Evolutionary conservation across 1,284 basidiomycete species (phyloP).

Genomic region (Tetrapyrgos nigripes): DNA sequence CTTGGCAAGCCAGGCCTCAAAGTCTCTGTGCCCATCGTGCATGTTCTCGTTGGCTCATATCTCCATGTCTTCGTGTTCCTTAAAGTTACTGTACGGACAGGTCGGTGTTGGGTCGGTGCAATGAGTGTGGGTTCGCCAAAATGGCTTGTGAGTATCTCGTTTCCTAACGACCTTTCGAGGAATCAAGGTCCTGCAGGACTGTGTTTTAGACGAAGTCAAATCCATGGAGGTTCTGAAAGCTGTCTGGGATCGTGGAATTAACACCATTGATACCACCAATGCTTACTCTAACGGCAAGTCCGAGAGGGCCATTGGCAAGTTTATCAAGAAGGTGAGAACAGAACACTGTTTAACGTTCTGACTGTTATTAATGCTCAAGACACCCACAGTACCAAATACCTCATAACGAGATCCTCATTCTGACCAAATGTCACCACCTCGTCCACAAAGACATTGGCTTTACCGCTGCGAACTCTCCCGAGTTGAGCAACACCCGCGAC

Average conservation of each 20-base stretch:
- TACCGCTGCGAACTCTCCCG: background rate
- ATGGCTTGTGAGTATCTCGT: conserved; percentile 20
- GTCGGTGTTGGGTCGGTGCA: conserved; percentile 17
- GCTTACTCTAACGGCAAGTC: conserved; percentile 25
- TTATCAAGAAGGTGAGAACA: conserved; percentile 28
- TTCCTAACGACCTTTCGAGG: background rate
- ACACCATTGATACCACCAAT: conserved; percentile 28
- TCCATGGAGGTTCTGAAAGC: conserved; percentile 24
- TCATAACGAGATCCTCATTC: conserved; percentile 54
- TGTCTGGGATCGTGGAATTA: conserved; percentile 28
- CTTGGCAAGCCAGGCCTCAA: conserved; percentile 5
- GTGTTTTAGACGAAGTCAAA: conserved; percentile 20
- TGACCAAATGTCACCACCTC: conserved; percentile 43
- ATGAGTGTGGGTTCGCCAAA: conserved; percentile 21
- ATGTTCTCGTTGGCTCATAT: background rate
- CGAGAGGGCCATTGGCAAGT: conserved; percentile 22
- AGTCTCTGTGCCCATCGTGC: conserved; percentile 13
- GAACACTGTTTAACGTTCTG: background rate
- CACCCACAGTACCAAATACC: conserved; percentile 52
- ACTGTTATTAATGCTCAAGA: background rate
- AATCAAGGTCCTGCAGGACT: conserved; percentile 5
- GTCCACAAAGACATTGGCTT: conserved; percentile 18
- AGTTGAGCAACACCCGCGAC: conserved; percentile 28
- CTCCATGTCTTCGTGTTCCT: too few relatives aligned
- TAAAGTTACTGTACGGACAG: background rate